Base-by-base conservation (phyloP, 768 basidiomycete species). In the Cystobasidium onofrii region DNA sequence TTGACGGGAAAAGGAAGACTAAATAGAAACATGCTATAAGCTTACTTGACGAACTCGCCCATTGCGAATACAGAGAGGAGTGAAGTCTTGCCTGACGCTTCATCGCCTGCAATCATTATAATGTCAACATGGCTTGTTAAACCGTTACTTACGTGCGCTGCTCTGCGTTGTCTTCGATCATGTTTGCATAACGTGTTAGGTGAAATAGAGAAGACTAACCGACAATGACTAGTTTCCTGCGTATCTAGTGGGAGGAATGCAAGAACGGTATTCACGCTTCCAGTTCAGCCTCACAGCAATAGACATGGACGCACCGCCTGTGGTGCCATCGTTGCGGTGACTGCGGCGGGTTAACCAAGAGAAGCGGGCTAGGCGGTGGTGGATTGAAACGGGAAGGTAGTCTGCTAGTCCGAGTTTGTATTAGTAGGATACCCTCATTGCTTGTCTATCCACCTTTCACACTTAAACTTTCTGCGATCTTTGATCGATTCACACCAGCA, bases 21-120 rank as follows among this genome's bases (percentile, higher is more conserved):
- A 3, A 20, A 46, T 52, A 31, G n/a, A 18, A 18, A 50, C 43
- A 44, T 31, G 2, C 4, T 9, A 31, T 7, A 36, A 18, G 36
- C 71, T 13, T 31, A 72, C 74, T 90, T 90, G 44, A 92, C 92
- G 79, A 96, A 96, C 82, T 94, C 90, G 75, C 92, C 93, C 43
- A 93, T 86, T 10, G 91, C 91, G 81, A 96, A 96, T 13, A 92
- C 92, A 80, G 89, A 91, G 39, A 95, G 82, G 60, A 95, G 83
- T 63, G 90, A 92, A 25, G 92, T 93, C 85, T 99, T 99, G 79
- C 96, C 95, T 79, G 93, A 96, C 75, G 95, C 95, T 84, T 95
- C 95, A 83, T 99, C 95, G 78, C 95, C 95, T 73, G 72, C 31
- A 15, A 54, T 54, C 52, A 54, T 6, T 54, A 54, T n/a, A n/a